Conservation (phyloP, 352 stramenopile species). For the Peronosclerospora sorghi region DNA sequence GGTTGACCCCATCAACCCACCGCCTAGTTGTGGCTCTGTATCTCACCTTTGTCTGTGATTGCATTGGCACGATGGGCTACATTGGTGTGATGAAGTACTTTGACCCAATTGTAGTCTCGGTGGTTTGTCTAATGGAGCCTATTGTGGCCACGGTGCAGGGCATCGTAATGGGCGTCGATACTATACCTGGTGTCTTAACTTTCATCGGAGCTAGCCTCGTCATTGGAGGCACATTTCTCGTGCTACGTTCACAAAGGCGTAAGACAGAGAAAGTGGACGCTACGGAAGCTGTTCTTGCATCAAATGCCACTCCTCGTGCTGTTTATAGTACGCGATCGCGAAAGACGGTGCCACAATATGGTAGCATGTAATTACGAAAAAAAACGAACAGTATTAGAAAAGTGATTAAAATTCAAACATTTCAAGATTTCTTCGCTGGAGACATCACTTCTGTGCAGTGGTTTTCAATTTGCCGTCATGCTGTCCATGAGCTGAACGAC, state of each 20-base stretch:
- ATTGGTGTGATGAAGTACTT: slow-evolving; percentile 91
- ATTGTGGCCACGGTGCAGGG: slow-evolving; percentile 75
- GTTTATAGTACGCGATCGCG: slow-evolving; percentile 54
- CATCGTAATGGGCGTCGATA: slow-evolving; percentile 57
- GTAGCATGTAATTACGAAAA: slow-evolving; percentile 11
- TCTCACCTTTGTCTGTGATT: slow-evolving; percentile 80
- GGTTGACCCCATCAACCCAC: slow-evolving; percentile 42
- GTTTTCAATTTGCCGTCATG: slow-evolving; percentile 7
- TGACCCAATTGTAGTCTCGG: slow-evolving; percentile 82
- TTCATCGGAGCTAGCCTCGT: slow-evolving; percentile 67
- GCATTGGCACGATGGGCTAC: slow-evolving; percentile 84
- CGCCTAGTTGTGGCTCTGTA: slow-evolving; percentile 69
- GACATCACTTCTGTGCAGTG: background rate
- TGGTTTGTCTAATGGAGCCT: slow-evolving; percentile 82
- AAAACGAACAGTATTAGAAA: background rate
- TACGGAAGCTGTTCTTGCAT: slow-evolving; percentile 52
- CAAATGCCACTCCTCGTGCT: slow-evolving; percentile 43
- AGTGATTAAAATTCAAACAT: too few relatives aligned
- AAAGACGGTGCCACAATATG: slow-evolving; percentile 37
- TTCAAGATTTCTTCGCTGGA: background rate
- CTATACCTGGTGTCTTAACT: slow-evolving; percentile 54
- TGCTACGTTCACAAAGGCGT: slow-evolving; percentile 61
- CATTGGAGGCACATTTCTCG: slow-evolving; percentile 64
- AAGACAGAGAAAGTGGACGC: slow-evolving; percentile 79
- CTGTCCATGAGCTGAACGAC: slow-evolving; percentile 39